Evolutionary conservation across 805 yeast genomes (phyloP), one percentile per base, ranked within the genome.

Genomic region (Yueomyces sinensis): DNA sequence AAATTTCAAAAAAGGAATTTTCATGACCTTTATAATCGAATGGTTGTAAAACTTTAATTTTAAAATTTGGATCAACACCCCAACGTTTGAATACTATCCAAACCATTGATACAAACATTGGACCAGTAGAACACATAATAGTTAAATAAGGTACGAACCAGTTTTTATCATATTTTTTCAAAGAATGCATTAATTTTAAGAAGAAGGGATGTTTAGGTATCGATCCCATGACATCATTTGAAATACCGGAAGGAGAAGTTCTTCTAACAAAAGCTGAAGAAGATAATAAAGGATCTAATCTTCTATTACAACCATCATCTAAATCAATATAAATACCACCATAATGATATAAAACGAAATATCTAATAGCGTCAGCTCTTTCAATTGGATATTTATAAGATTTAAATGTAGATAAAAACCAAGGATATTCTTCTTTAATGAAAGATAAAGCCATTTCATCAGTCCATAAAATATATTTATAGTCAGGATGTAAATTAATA

Each of bases 71-170:
- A 2, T 77, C 76, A 9, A 25, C 15, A 11, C 28, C 28, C 78
- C 82, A 76, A 42, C 94, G 66, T 55, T 79, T 81, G 56, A 79
- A 84, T 47, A 76, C 82, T 56, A 82, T 80, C 84, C 93, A 80
- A 49, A 86, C 68, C 18, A 82, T 86, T 9, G 87, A 76, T 32
- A 86, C 62, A 49, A 82, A 84, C 38, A 86, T 59, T 0, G 96
- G 95, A 13, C 96, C 96, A 0, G 96, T 86, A 13, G 93, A 76
- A 52, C 74, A 81, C 95, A 86, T 86, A 52, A 86, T 83, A 15
- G 95, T 84, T 39, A 86, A 64, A 58, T 86, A 86, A 5, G 95
- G 94, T 14, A 81, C 74, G 28, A 25, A 25, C 81, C 93, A 84
- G 56, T 82, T 79, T 44, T 68, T 66, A 50, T 83, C 73, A 50